Evolutionary conservation across 257 asterid species (phyloP), one percentile per base, ranked within the genome.

Genomic region (Petrea volubilis): DNA sequence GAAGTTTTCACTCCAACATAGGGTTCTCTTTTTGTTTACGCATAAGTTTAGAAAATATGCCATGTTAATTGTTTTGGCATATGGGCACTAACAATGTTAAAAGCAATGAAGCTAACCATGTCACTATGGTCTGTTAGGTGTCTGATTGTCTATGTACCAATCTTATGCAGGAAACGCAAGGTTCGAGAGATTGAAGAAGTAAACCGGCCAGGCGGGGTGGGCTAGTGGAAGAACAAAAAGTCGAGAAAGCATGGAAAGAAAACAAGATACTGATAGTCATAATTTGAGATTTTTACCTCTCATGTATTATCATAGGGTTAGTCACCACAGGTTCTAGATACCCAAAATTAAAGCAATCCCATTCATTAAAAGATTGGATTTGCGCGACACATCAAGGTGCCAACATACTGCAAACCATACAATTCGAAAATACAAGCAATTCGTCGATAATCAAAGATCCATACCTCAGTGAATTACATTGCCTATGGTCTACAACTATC

Each of bases 151-250:
- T 7, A 38, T 64, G 28, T 62, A 65, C 57, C 60, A 59, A 51
- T 46, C 44, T 46, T 46, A 23, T 78, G 67, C 86, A 93, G 98
- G 83, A 93, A 91, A 71, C 97, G 96, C 29, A 93, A 93, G 83
- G 96, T 93, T 77, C 73, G 81, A 4, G 91, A 93, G 88, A 93
- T 93, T 78, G 97, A 91, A 83, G 94, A 85, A 53, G 76, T 77
- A 58, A 85, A 86, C 63, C 80, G 91, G 50, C 92, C 96, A 46
- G 94, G 41, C 40, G 93, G 92, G 52, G 96, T 89, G 52, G 87
- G 68, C 71, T 91, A 91, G 77, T 93, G 98, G 98, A 93, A 87
- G 83, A 79, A 36, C 21, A 78, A 68, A 53, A 64, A 73, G 74
- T 44, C 82, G 14, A 53, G 67, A 77, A 84, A 77, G 82, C 81